Evolutionary conservation across 768 basidiomycete genomes (phyloP), one percentile per base, ranked within the genome.

Genomic region (Gymnopilus dilepis): DNA sequence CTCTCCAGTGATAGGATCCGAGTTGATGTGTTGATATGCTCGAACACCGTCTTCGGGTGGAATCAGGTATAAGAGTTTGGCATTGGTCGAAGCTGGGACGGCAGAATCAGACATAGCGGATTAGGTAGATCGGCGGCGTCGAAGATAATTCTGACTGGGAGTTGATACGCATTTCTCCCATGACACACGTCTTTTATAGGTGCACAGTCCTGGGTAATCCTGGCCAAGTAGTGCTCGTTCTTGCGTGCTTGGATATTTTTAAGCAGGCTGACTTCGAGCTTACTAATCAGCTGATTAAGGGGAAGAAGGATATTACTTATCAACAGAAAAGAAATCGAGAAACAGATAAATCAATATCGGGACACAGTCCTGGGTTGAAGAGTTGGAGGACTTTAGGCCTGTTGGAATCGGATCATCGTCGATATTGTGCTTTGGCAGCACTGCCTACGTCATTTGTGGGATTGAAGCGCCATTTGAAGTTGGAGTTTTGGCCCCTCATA

Each of bases 11-110:
- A 30, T 56, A 5, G 77, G 62, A 59, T 77, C 72, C 13, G 64
- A 65, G 60, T 79, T 78, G 61, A 78, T 75, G 34, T 65, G 66
- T 45, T 65, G 69, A 68, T 74, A 84, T 1, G 82, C 79, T 19
- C 71, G 74, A 13, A 69, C 74, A 7, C 82, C 82, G 56, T 80
- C 74, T 12, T 60, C 30, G 11, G 82, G 79, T 1, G 75, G 73
- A 11, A 72, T 57, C 50, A 69, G 73, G 72, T 82, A 86, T 17
- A 56, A 40, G 33, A 85, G 72, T 13, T 67, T 61, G 22, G 77
- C 75, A 40, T 70, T 72, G 22, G 73, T 70, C 0, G 65, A 61
- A 22, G 66, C 28, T 24, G 64, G 67, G 15, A 40, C 45, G 12
- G 59, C 15, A 8, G 51, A 21, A 8, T 17, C 31, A 13, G 47